Conservation (phyloP, 306 rosid species). For the Cucumis cinereus region DNA sequence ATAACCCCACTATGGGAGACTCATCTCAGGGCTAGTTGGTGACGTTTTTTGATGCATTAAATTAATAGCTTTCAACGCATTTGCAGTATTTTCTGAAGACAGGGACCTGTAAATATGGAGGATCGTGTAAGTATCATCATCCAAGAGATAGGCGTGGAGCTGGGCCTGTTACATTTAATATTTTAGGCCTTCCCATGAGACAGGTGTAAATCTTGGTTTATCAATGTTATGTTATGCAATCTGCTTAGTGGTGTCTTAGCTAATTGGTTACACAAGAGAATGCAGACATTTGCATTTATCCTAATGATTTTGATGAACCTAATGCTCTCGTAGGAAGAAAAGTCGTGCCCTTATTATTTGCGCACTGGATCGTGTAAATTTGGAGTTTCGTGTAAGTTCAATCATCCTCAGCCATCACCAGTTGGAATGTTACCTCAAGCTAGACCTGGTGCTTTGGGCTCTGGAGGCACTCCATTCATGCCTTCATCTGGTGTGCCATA, state of each 20-base stretch:
- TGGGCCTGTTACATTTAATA: constrained; percentile 65
- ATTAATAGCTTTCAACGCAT: constrained; percentile 9
- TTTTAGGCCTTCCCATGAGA: constrained; percentile 85
- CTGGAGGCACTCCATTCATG: constrained; percentile 32
- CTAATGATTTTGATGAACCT: background rate
- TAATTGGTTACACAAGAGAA: background rate
- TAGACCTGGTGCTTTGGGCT: constrained; percentile 37
- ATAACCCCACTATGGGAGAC: background rate
- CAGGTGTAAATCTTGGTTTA: constrained; percentile 34
- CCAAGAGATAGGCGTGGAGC: constrained; percentile 95
- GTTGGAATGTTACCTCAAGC: constrained; percentile 32
- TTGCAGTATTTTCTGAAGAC: constrained; percentile 94
- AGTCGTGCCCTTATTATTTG: constrained; percentile 75
- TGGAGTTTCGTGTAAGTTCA: constrained; percentile 93
- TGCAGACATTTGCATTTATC: background rate
- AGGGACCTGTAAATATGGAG: constrained; percentile 92
- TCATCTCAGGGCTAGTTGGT: background rate
- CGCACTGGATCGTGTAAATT: constrained; percentile 79
- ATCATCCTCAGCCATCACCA: constrained; percentile 69
- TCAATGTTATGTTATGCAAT: background rate
- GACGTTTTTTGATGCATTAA: constrained; percentile 7
- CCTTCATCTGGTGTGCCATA: constrained; percentile 56
- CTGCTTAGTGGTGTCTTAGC: background rate
- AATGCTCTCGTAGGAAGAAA: constrained; percentile 59
- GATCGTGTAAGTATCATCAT: constrained; percentile 92